Base-by-base conservation (phyloP, 306 rosid genomes). In the Malus fusca region DNA sequence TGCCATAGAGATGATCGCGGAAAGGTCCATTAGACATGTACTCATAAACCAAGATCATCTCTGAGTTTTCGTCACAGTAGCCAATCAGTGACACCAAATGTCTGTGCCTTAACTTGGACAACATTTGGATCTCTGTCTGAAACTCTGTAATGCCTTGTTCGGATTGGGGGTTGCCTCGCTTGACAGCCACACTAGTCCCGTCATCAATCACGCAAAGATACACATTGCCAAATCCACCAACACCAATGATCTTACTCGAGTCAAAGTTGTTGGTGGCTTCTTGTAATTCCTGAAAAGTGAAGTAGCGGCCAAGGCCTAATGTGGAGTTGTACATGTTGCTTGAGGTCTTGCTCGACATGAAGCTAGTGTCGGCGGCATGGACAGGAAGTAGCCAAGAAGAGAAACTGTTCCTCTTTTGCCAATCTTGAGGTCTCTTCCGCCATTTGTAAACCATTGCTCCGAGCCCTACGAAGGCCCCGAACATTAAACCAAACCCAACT, bases 381-480 rank as follows among this genome's bases (percentile, higher is more conserved):
- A 83, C 85, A 3, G 87, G 89, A 30, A 86, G 89, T 76, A 86
- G 62, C 89, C 89, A 86, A 0, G 89, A 86, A 30, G 89, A 83
- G 83, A 86, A 86, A 66, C 89, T 86, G 44, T 86, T 86, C 72
- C 89, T 80, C 81, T 82, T 86, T 58, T 83, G 87, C 89, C 89
- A 83, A 72, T 86, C 89, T 73, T 82, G 84, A 33, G 89, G 89
- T 65, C 89, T 70, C 69, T 83, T 86, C 55, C 83, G 80, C 89
- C 89, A 86, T 76, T 86, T 86, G 51, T 80, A 71, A 73, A 86
- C 85, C 89, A 82, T 86, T 4, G 89, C 89, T n/a, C 89, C 89
- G 0, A 86, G 85, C 60, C 89, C 89, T 0, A 86, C 81, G 12
- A 86, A 86, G 6, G 89, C 89, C 21, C 87, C 87, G 18, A 86